phyloP scores from a whole-genome alignment of 306 rosid species.

The Trifolium fragiferum region DNA sequence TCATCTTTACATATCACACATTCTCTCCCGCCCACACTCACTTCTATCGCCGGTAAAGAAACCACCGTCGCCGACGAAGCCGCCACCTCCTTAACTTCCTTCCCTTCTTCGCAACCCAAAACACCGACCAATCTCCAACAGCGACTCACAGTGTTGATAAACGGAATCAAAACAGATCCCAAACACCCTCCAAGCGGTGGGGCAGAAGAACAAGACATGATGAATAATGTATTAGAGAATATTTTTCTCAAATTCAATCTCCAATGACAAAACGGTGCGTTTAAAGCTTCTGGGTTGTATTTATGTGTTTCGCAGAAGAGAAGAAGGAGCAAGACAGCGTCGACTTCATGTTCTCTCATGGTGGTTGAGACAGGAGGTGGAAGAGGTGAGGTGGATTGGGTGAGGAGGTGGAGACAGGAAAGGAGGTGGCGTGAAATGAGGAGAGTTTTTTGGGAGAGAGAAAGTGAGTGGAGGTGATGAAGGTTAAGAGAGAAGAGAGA shows the following conservation, averaged over 20 bases:
- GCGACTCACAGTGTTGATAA: slow-evolving; percentile 60
- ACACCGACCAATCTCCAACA: slow-evolving; percentile 63
- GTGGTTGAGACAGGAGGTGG: slow-evolving; percentile 40
- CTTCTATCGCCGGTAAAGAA: slow-evolving; percentile 62
- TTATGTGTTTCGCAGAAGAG: slow-evolving; percentile 77
- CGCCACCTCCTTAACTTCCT: slow-evolving; percentile 55
- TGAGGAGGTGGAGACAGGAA: slow-evolving; percentile 71
- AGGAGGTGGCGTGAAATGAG: slow-evolving; percentile 80
- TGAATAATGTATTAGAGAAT: slow-evolving; percentile 47
- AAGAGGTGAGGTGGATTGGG: slow-evolving; percentile 32
- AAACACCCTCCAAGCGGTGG: slow-evolving; percentile 49
- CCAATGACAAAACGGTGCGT: slow-evolving; percentile 57
- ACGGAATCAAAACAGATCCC: slow-evolving; percentile 57
- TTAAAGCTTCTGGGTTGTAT: slow-evolving; percentile 57
- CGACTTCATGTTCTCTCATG: slow-evolving; percentile 57
- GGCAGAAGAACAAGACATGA: slow-evolving; percentile 33
- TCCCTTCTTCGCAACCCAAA: slow-evolving; percentile 28
- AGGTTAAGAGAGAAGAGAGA: slow-evolving; percentile 70
- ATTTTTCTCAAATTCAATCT: slow-evolving; percentile 44
- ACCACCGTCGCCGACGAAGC: slow-evolving; percentile 61
- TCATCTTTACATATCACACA: slow-evolving; percentile 86
- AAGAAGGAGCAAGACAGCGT: slow-evolving; percentile 74
- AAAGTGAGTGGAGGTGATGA: slow-evolving; percentile 69
- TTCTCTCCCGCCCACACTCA: slow-evolving; percentile 56
- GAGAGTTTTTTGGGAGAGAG: slow-evolving; percentile 68